phyloP scores from a whole-genome alignment of 2,329 filamentous ascomycete genomes.

The Cytospora leucostoma region DNA sequence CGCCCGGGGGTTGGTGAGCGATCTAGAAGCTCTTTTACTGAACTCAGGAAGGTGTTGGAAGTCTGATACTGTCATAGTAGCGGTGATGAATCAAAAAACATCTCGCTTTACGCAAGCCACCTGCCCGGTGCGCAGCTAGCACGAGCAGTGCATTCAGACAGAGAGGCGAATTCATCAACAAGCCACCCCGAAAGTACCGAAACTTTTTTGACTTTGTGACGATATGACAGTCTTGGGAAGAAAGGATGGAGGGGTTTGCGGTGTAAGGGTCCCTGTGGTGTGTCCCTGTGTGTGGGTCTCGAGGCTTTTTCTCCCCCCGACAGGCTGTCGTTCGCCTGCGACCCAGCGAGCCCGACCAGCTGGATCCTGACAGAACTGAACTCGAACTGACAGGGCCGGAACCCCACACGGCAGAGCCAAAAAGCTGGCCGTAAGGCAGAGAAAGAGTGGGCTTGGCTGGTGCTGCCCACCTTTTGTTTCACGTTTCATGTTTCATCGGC shows the following conservation, averaged over 20 bases:
- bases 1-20: not conserved
- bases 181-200: not conserved
- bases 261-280: constrained; percentile 12
- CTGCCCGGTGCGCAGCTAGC: not conserved
- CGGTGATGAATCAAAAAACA: not conserved
- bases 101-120: not conserved
- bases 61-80: not conserved
- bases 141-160: not conserved
- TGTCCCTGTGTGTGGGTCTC: not conserved
- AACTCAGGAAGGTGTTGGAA: not conserved
- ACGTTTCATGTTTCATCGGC: constrained; percentile 18
- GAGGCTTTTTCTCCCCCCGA: constrained; percentile 9
- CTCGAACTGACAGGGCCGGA: not conserved
- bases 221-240: not conserved
- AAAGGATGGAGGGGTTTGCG: constrained; percentile 4
- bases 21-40: not conserved
- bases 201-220: not conserved
- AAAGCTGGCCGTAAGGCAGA: constrained; percentile 11
- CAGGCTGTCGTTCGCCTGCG: constrained; percentile 12
- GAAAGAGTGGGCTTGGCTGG: not conserved
- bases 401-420: not conserved
- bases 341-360: constrained; percentile 16
- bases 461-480: constrained; percentile 18
- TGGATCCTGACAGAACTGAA: constrained; percentile 16
- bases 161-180: not conserved